A percentile compares a stretch with the other conserved stretches of the same genome.
Evolutionary conservation across 768 basidiomycete species (phyloP).

Genomic region (Chalciporus pseudorubinellus): DNA sequence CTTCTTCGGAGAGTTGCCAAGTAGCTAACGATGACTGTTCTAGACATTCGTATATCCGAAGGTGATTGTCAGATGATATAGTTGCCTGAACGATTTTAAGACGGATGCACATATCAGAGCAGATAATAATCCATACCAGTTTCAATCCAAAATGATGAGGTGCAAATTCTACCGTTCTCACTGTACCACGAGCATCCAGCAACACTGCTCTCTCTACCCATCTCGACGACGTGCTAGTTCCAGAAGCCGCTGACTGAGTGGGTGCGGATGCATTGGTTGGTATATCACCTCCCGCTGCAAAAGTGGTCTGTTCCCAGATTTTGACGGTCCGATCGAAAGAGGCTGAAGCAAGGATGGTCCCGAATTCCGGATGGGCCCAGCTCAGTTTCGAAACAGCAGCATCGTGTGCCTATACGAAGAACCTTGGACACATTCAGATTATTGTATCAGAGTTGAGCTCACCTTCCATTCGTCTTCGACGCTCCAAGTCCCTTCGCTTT

Average conservation of each 20-base stretch:
- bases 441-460: neutral
- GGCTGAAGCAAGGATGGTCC: constrained; percentile 79
- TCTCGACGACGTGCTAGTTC: constrained; percentile 38
- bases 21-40: constrained; percentile 68
- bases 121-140: constrained; percentile 50
- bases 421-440: neutral
- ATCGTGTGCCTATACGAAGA: constrained; percentile 78
- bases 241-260: constrained; percentile 7
- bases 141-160: constrained; percentile 88
- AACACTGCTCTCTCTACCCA: constrained; percentile 78
- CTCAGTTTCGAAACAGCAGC: constrained; percentile 79
- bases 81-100: constrained; percentile 56
- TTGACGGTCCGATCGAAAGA: constrained; percentile 92
- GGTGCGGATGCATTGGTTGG: constrained; percentile 24
- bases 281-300: constrained; percentile 27
- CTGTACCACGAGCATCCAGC: constrained; percentile 81
- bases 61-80: constrained; percentile 81
- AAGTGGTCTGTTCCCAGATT: constrained; percentile 76
- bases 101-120: neutral
- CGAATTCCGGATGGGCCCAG: constrained; percentile 95
- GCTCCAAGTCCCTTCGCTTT: constrained; percentile 68
- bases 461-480: constrained; percentile 93
- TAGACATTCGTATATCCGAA: constrained; percentile 89
- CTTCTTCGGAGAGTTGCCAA: constrained; percentile 74
- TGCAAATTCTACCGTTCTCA: constrained; percentile 83